phyloP scores from a whole-genome alignment of 805 yeast species.

The Saccharomyces jurei region DNA sequence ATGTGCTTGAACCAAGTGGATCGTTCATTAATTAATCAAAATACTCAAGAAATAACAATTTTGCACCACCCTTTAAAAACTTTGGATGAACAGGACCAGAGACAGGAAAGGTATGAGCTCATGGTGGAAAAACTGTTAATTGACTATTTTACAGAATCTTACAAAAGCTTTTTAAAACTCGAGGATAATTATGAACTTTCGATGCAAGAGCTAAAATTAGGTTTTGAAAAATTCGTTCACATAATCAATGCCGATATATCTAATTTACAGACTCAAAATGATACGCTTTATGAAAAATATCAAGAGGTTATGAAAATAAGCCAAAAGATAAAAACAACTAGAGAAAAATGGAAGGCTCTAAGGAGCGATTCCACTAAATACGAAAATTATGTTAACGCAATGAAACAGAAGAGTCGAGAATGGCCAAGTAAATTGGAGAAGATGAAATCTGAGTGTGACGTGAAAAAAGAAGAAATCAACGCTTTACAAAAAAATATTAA shows the following conservation, averaged over 20 bases:
- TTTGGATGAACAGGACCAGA: slow-evolving; percentile 26
- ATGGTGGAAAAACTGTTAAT: slow-evolving; percentile 41
- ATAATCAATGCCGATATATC: slow-evolving; percentile 42
- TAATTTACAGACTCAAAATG: slow-evolving; percentile 35
- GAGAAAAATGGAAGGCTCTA: slow-evolving; percentile 52
- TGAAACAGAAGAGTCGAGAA: slow-evolving; percentile 54
- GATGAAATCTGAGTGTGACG: slow-evolving; percentile 43
- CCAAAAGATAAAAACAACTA: slow-evolving; percentile 42
- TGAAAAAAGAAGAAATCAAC: slow-evolving; percentile 33
- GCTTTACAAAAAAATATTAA: slow-evolving; percentile 37
- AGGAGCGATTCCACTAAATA: slow-evolving; percentile 66
- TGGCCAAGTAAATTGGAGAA: slow-evolving; percentile 57
- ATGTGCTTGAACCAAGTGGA: slow-evolving; percentile 18
- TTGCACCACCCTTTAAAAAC: slow-evolving; percentile 19
- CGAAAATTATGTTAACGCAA: slow-evolving; percentile 58
- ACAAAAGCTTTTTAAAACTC: slow-evolving; percentile 55
- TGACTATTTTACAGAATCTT: slow-evolving; percentile 57
- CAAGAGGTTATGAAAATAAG: slow-evolving; percentile 39
- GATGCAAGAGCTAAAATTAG: slow-evolving; percentile 46
- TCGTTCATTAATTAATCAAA: slow-evolving; percentile 17
- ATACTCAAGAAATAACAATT: slow-evolving; percentile 26
- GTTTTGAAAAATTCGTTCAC: slow-evolving; percentile 44
- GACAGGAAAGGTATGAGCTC: slow-evolving; percentile 30
- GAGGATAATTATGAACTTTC: slow-evolving; percentile 54
- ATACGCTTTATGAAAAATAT: slow-evolving; percentile 33